Evolutionary conservation across 768 basidiomycete genomes (phyloP).

Genomic region (Cytidiella melzeri): DNA sequence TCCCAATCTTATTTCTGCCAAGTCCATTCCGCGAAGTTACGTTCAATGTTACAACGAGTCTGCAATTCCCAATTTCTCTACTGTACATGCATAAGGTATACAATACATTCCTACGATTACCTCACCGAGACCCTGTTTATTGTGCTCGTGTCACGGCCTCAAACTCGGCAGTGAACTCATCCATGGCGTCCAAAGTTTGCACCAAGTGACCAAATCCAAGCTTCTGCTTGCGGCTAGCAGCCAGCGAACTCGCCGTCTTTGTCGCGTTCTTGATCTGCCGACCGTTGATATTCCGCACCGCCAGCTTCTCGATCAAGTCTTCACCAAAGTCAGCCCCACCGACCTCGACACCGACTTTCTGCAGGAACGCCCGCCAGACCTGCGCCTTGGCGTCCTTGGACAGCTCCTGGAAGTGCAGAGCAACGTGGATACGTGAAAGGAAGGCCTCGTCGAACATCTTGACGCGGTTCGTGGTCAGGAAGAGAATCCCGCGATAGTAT

Average conservation of each 20-base stretch:
- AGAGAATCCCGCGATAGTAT: conserved; percentile 31
- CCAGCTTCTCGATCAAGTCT: conserved; percentile 38
- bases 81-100: too few relatives aligned
- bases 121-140: too few relatives aligned
- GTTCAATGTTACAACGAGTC: too few relatives aligned
- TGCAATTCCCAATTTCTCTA: too few relatives aligned
- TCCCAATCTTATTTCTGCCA: too few relatives aligned
- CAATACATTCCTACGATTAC: too few relatives aligned
- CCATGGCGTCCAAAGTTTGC: conserved; percentile 58
- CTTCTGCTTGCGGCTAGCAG: conserved; percentile 38
- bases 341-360: conserved; percentile 11
- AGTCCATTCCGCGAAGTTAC: too few relatives aligned
- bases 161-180: conserved; percentile 30
- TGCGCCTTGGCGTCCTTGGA: conserved; percentile 16
- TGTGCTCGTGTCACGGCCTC: conserved; percentile 8
- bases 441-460: conserved; percentile 64
- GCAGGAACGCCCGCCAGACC: conserved; percentile 25
- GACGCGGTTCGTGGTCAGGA: conserved; percentile 34
- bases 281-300: conserved; percentile 49
- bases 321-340: conserved; percentile 25
- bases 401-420: conserved; percentile 25
- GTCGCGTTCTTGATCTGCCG: conserved; percentile 67
- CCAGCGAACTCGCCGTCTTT: conserved; percentile 55
- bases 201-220: conserved; percentile 43
- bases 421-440: conserved; percentile 61